These are phyloP conservation scores for Tuber calosporum DNA, from an alignment of 495 filamentous ascomycete species.

Conservation along the genomic window DNA sequence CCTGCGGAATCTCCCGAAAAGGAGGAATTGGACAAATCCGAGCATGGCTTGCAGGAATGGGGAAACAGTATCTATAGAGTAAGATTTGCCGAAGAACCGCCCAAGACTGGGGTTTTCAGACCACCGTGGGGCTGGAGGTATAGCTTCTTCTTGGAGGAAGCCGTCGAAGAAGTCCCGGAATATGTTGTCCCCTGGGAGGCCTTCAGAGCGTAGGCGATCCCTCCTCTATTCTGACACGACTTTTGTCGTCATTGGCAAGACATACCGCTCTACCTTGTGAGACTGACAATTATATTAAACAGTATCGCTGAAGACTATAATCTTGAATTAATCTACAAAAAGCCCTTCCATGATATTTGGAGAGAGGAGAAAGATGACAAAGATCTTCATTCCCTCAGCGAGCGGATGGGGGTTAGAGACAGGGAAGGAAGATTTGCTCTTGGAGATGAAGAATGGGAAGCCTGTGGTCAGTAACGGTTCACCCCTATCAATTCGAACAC, in stretches of 20 bases:
- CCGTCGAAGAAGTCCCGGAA: constrained; percentile 91
- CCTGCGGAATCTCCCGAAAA: constrained; percentile 36
- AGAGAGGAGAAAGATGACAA: constrained; percentile 75
- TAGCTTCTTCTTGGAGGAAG: constrained; percentile 88
- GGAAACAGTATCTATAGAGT: constrained; percentile 89
- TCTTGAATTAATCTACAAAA: constrained; percentile 86
- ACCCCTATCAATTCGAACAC: background rate
- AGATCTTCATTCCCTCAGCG: constrained; percentile 71
- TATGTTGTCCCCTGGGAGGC: constrained; percentile 98
- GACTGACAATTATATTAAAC: background rate
- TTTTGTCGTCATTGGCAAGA: background rate
- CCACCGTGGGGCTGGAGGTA: constrained; percentile 98
- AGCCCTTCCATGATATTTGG: constrained; percentile 83
- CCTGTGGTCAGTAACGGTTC: constrained; percentile 32
- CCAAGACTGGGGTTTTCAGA: constrained; percentile 64
- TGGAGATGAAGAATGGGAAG: constrained; percentile 40
- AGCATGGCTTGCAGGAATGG: constrained; percentile 51
- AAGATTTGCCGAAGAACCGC: constrained; percentile 62
- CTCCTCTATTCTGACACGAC: constrained; percentile 43
- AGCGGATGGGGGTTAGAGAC: constrained; percentile 86
- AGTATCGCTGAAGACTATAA: constrained; percentile 89
- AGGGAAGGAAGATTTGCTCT: constrained; percentile 44
- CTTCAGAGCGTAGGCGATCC: constrained; percentile 56
- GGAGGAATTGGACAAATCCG: constrained; percentile 39
- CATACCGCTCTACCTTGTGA: background rate